phyloP scores from a whole-genome alignment of 2,329 filamentous ascomycete genomes.

The Chrysoporthe cubensis region DNA sequence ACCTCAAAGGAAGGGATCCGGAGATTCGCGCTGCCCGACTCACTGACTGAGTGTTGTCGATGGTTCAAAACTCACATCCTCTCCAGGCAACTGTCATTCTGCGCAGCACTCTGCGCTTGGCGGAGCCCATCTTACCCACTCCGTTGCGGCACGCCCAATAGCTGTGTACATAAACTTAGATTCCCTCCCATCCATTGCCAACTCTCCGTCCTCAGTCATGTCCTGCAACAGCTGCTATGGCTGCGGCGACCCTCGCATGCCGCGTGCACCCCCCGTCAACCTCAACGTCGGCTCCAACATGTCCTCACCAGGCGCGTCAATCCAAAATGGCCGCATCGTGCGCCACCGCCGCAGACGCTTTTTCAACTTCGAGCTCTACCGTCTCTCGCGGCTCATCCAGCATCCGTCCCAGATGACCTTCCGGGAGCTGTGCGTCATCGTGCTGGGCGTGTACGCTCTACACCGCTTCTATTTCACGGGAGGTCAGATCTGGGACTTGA shows the following conservation, averaged over 20 bases:
- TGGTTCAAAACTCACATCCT: background rate
- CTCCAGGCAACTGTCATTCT: background rate
- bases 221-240: background rate
- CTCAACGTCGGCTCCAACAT: background rate
- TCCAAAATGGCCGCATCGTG: slow-evolving; percentile 7
- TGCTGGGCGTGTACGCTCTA: background rate
- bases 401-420: slow-evolving; percentile 2
- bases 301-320: slow-evolving; percentile 1
- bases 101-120: background rate
- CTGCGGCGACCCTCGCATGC: slow-evolving; percentile 5
- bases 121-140: background rate
- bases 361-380: slow-evolving; percentile 9
- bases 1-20: background rate
- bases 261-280: background rate
- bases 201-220: background rate
- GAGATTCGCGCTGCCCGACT: background rate
- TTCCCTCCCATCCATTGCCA: background rate
- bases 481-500: background rate
- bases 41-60: background rate
- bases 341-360: background rate
- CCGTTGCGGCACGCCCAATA: background rate
- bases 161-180: background rate
- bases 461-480: background rate
- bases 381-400: background rate
- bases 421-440: slow-evolving; percentile 9